Conservation (phyloP, 129 eudicot species). For the Centaurea solstitialis region DNA sequence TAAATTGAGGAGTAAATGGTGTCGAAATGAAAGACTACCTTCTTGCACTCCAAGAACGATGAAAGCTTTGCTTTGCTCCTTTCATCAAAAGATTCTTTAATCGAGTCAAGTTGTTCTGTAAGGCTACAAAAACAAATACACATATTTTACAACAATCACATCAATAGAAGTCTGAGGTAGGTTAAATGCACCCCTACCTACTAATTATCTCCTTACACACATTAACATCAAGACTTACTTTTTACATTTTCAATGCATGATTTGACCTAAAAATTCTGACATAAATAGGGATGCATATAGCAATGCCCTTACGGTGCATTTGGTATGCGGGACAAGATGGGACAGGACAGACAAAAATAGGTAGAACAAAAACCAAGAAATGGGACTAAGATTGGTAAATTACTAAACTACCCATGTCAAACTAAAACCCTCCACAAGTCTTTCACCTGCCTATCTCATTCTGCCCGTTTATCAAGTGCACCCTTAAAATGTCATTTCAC, state of each 20-base stretch:
- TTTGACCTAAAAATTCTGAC: not conserved
- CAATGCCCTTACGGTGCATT: not conserved
- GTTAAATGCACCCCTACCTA: not conserved
- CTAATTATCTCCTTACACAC: not conserved
- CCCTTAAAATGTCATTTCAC: not conserved
- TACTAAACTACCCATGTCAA: not conserved
- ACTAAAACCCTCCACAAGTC: not conserved
- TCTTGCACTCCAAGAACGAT: constrained; percentile 73
- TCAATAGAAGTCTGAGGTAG: not conserved
- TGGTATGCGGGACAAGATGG: not conserved
- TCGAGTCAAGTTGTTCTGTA: constrained; percentile 87
- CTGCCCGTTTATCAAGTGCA: not conserved
- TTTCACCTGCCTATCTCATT: not conserved
- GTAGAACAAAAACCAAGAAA: not conserved
- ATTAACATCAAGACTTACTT: not conserved
- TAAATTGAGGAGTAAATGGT: not conserved
- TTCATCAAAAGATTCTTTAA: constrained; percentile 78
- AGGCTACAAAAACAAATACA: constrained; percentile 57
- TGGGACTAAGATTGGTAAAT: not conserved
- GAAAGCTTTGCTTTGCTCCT: constrained; percentile 52
- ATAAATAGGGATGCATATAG: not conserved
- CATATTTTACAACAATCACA: not conserved
- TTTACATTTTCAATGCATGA: not conserved
- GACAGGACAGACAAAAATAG: not conserved
- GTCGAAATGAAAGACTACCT: constrained; percentile 42